Base-by-base conservation (phyloP, 2,329 filamentous ascomycete species). In the Xylariaceae sp. region DNA sequence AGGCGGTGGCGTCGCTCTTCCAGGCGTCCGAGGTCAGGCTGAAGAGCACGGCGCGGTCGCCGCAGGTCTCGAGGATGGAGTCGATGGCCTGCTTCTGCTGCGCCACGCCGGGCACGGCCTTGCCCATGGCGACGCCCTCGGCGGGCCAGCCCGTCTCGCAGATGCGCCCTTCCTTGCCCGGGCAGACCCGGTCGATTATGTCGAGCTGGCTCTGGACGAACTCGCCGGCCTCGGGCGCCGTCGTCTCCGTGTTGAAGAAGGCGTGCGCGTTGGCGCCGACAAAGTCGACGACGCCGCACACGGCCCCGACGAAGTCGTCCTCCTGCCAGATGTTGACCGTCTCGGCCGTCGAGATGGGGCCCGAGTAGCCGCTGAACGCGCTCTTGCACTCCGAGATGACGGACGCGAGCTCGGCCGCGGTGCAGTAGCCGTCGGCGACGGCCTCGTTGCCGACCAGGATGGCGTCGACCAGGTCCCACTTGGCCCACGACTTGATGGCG, bases 121-220 rank as follows among this genome's bases (percentile, higher is more conserved):
- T 55, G 40, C 85, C 86, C 64, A 92, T 90, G 64, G 75, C 60
- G 19, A 59, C 50, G 56, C 89, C 89, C 6, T 57, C 46, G 34
- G 67, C 78, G 45, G 90, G 90, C 88, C 89, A 96, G 52, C 90
- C 90, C 37, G 83, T 84, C 78, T 96, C 90, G 49, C 93, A 71
- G 65, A 90, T 86, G 68, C 86, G 77, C 46, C 80, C 80, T 23
- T 75, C 64, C 68, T 83, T 83, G 56, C 72, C 73, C 25, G 68
- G 58, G 75, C 90, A 96, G 49, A 86, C 48, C 29, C 60, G 57
- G 56, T 77, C 64, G 43, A 94, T 78, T 45, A 84, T 68, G 29
- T 76, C 65, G 45, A 94, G 75, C 72, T 94, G 80, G 50, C 68
- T 56, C 45, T 70, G 64, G 50, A 89, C 83, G 59, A 95, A 95